phyloP scores from a whole-genome alignment of 768 basidiomycete genomes.

The Tricholoma matsutake region DNA sequence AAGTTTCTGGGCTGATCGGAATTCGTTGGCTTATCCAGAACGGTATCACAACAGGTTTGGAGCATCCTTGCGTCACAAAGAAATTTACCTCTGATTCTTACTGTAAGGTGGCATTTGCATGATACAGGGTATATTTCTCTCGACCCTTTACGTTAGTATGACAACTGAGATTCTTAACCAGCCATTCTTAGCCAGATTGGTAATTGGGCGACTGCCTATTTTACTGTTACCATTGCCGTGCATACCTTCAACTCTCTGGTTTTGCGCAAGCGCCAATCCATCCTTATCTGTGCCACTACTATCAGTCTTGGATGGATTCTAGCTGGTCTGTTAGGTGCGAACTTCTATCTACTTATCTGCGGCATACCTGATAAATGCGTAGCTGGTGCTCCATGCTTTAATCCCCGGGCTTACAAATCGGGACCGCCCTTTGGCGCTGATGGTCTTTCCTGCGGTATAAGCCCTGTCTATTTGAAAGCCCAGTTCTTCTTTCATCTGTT shows the following conservation, averaged over 20 bases:
- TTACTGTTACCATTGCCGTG: constrained; percentile 59
- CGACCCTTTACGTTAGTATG: neutral
- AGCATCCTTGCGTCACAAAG: neutral
- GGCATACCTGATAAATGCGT: neutral
- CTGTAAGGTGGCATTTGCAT: constrained; percentile 46
- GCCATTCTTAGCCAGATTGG: constrained; percentile 60
- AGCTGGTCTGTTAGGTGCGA: constrained; percentile 48
- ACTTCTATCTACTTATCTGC: neutral
- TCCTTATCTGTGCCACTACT: constrained; percentile 40
- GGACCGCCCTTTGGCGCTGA: constrained; percentile 51
- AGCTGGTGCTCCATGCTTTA: constrained; percentile 37
- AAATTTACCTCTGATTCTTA: neutral
- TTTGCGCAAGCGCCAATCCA: constrained; percentile 49
- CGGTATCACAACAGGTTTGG: constrained; percentile 49
- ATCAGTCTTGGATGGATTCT: constrained; percentile 54
- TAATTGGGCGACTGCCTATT: constrained; percentile 59
- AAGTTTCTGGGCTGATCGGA: constrained; percentile 51
- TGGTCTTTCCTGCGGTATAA: constrained; percentile 52
- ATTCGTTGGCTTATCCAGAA: constrained; percentile 44
- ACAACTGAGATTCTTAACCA: constrained; percentile 20
- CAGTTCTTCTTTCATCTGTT: constrained; percentile 56
- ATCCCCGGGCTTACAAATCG: constrained; percentile 11
- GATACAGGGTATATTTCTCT: constrained; percentile 50
- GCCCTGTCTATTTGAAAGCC: constrained; percentile 35
- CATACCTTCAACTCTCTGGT: constrained; percentile 70